Base-by-base conservation (phyloP, 495 filamentous ascomycete species). In the Penicillium robsamsonii region DNA sequence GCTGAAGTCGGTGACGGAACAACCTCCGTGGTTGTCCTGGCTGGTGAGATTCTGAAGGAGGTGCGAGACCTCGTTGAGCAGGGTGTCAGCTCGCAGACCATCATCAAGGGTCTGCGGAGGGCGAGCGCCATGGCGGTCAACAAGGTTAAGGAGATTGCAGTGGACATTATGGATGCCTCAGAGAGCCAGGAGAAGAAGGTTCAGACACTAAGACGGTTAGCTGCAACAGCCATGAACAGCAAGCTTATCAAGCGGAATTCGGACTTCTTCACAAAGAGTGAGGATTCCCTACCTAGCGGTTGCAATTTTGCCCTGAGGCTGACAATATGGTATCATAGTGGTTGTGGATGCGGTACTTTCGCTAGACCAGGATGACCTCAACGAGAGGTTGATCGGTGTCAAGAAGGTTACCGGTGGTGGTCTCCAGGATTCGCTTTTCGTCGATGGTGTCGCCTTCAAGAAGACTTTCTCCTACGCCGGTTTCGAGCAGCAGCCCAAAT, bases 381-480 rank as follows among this genome's bases (percentile, higher is more conserved):
- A 97, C 77, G 94, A 97, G 69, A 97, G 92, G 70, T 84, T 97
- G 71, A 97, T 98, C 64, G 94, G 94, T 63, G 84, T 97, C 69
- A 98, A 98, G 80, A 96, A 96, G 75, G 88, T 97, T 56, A 93
- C 92, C 47, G 94, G 94, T 69, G 94, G 94, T 75, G 96, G 91
- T 45, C 84, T 98, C 18, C 93, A 96, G 68, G 94, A 98, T 70
- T 96, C 92, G 9, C 84, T 97, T 33, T 98, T 97, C 76, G 88
- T 98, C 62, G 92, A 98, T 71, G 94, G 94, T 69, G 94, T 98
- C 44, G 92, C 94, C 35, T 98, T 98, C 80, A 98, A 98, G 82
- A 98, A 98, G 80, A 98, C 94, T 42, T 98, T 98, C 76, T 91
- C 94, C 38, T 98, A 98, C 69, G 94, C 94, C 64, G 94, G 94